Evolutionary conservation across 2,329 filamentous ascomycete genomes (phyloP), one percentile per base, ranked within the genome.

Genomic region (Sordariomycetes sp.): DNA sequence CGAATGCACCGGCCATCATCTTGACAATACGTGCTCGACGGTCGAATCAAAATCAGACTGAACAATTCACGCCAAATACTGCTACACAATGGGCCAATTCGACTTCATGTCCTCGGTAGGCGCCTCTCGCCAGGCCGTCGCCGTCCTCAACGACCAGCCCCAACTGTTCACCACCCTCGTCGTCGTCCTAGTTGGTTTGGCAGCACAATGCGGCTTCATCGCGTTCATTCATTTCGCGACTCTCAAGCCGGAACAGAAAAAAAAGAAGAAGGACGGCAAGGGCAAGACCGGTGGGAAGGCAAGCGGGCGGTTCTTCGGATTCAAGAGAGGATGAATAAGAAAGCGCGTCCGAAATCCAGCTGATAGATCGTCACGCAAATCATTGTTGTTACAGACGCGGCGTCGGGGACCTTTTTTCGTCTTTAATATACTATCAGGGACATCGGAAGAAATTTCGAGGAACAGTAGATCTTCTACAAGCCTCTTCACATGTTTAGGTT

Each of bases 221-320:
- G 75, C 68, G 68, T 75, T 65, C 55, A 77, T 77, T 47, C 70
- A 75, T 55, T 67, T 59, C 47, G 71, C 70, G 38, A 78, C 73
- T 15, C 41, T 73, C 57, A 78, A 77, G 59, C 72, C 72, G 12
- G 70, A 73, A 47, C 73, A 78, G 53, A 68, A 60, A 50, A 72
- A 70, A 53, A 66, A 66, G 47, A 71, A 71, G 54, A 59, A 60
- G 33, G 18, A 21, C 7, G n/a, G n/a, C 17, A 32, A 32, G 6
- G 30, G 30, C 16, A n/a, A 16, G 17, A 20, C 18, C 8, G 30
- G 20, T 5, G 30, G 17, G 9, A n/a, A 17, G 11, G 30, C 10
- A n/a, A 28, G 8, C 25, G 7, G n/a, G 25, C 25, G 25, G n/a
- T 28, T 28, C 25, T 28, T 28, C 17, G 25, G 25, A n/a, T 28